Evolutionary conservation across 345 rosid species (phyloP), one percentile per base, ranked within the genome.

Genomic region (Arabidopsis thaliana): DNA sequence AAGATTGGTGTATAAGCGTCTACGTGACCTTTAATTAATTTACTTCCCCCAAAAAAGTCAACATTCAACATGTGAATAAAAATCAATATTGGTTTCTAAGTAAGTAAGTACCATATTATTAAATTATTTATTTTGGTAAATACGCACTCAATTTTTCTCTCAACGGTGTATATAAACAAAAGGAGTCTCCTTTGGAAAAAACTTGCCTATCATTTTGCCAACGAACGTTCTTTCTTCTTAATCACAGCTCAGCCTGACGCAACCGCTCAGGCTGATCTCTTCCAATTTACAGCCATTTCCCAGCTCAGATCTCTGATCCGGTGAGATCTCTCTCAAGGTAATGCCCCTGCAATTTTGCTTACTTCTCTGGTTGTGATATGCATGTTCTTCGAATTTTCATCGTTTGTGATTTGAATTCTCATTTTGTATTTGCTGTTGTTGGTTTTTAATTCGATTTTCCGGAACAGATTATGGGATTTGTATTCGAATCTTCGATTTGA

Each of bases 181-280:
- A 75, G 20, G 46, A 9, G 22, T 12, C 59, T 7, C 12, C 30
- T 36, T 74, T 44, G 55, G 32, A 22, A 62, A 0, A 41, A 0
- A 74, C n/a, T 65, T 57, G 72, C 66, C 78, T 24, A 57, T 57
- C 33, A 48, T 74, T 14, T 58, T 3, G 70, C 63, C 62, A 73
- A 72, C 51, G 10, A 28, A 8, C 44, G 25, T 10, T 33, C 45
- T 69, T 69, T 45, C 67, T n/a, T 48, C 8, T 46, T 16, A 16
- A 66, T 74, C 66, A 74, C 71, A 75, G 46, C 79, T 75, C 72
- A 74, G 59, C 71, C 78, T 73, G 65, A 73, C 65, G 8, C 65
- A 28, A 28, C 32, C 77, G 30, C 50, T 74, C 51, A 55, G 65
- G 59, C 71, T 64, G 8, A 42, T 55, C 70, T 68, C 41, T 45